These are phyloP conservation scores for Chaetomium sp. DNA, from an alignment of 2,329 filamentous ascomycete genomes.

Conservation along the genomic window DNA sequence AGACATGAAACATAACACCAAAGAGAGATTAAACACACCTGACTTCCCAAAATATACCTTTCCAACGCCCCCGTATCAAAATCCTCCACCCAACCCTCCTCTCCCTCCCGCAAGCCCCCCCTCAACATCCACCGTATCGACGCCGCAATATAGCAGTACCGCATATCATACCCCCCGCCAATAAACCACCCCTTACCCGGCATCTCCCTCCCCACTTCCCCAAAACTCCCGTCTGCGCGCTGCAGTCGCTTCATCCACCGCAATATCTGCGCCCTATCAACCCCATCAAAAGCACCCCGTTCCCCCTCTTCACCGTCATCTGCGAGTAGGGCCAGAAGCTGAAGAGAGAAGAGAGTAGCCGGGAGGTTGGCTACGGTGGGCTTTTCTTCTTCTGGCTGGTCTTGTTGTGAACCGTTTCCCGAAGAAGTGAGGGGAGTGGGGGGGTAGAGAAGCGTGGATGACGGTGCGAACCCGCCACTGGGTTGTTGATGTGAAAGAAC, in stretches of 20 bases:
- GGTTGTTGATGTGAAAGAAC: slow-evolving; percentile 82
- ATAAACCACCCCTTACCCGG: slow-evolving; percentile 38
- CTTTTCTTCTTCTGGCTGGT: too few relatives aligned
- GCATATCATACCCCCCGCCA: slow-evolving; percentile 76
- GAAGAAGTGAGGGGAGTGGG: too few relatives aligned
- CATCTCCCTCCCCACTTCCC: slow-evolving; percentile 62
- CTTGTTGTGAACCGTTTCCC: too few relatives aligned
- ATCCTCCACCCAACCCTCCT: slow-evolving; percentile 56
- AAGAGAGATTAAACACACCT: slow-evolving; percentile 30
- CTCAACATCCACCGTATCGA: slow-evolving; percentile 76
- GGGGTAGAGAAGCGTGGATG: slow-evolving; percentile 59
- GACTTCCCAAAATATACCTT: slow-evolving; percentile 61
- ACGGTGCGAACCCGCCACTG: slow-evolving; percentile 81
- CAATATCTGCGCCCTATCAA: slow-evolving; percentile 62
- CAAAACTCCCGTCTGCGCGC: slow-evolving; percentile 81
- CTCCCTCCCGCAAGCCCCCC: slow-evolving; percentile 47
- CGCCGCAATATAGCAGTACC: slow-evolving; percentile 81
- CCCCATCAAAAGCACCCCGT: slow-evolving; percentile 48
- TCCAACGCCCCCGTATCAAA: slow-evolving; percentile 67
- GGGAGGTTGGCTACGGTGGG: slow-evolving; percentile 60
- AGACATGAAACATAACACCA: background rate
- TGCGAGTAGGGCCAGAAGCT: slow-evolving; percentile 55
- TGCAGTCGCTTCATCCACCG: slow-evolving; percentile 72
- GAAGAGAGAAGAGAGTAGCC: slow-evolving; percentile 82
- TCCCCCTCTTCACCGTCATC: slow-evolving; percentile 32